phyloP scores from a whole-genome alignment of 2,329 filamentous ascomycete genomes.

The Botryosphaeria dothidea region DNA sequence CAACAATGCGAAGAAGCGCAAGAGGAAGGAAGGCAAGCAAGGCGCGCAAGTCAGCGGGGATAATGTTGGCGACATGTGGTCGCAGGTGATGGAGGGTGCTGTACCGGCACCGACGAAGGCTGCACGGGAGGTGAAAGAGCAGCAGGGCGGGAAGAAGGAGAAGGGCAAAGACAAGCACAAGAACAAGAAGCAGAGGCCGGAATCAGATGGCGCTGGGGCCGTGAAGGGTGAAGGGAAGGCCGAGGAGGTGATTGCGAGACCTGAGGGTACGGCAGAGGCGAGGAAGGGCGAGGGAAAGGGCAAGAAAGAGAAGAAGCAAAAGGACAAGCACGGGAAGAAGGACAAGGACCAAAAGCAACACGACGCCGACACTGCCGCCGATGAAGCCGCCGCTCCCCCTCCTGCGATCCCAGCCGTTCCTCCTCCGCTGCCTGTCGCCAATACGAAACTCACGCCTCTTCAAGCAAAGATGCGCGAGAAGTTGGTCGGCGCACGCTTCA shows the following conservation, averaged over 20 bases:
- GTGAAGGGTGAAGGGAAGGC: slow-evolving; percentile 25
- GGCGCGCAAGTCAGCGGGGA: slow-evolving; percentile 58
- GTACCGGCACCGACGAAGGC: background rate
- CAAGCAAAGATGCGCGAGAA: slow-evolving; percentile 95
- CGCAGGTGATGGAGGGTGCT: slow-evolving; percentile 70
- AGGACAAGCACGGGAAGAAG: slow-evolving; percentile 32
- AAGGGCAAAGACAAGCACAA: slow-evolving; percentile 20
- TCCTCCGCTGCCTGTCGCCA: slow-evolving; percentile 33
- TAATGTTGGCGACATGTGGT: slow-evolving; percentile 79
- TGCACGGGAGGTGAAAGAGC: slow-evolving; percentile 33
- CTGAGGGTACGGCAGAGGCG: background rate
- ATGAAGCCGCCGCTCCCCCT: slow-evolving; percentile 40
- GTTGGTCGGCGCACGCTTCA: slow-evolving; percentile 91
- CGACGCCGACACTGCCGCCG: slow-evolving; percentile 6
- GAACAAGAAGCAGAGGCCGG: slow-evolving; percentile 25
- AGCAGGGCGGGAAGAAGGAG: slow-evolving; percentile 17
- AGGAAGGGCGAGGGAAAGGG: slow-evolving; percentile 21
- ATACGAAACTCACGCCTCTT: slow-evolving; percentile 78
- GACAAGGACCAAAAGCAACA: slow-evolving; percentile 30
- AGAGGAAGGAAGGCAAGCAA: slow-evolving; percentile 63
- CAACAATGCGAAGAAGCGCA: slow-evolving; percentile 43
- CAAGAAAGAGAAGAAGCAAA: slow-evolving; percentile 36
- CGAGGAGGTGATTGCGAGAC: slow-evolving; percentile 16
- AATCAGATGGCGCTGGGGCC: slow-evolving; percentile 19
- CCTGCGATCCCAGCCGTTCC: slow-evolving; percentile 31